Evolutionary conservation across 805 yeast genomes (phyloP).

Genomic region (Monosporozyma yasuniensis): DNA sequence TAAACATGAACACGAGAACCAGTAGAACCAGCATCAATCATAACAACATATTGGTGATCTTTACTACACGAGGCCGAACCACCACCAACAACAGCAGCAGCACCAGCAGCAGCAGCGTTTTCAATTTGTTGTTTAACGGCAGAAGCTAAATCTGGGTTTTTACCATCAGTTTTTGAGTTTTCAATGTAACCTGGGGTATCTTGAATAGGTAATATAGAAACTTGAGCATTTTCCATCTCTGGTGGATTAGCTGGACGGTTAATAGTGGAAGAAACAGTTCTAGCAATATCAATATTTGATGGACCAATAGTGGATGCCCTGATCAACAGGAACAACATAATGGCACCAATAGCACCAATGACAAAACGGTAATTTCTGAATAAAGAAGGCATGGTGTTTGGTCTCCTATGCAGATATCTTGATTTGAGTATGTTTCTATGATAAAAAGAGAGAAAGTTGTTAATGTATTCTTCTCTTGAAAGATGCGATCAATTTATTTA

Average conservation of each 20-base stretch:
- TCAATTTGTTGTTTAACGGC: conserved; percentile 14
- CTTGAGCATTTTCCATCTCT: conserved; percentile 5
- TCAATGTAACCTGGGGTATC: conserved; percentile 21
- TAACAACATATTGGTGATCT: conserved; percentile 65
- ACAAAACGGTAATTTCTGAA: conserved; percentile 43
- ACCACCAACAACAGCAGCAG: background rate
- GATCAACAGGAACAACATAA: conserved; percentile 43
- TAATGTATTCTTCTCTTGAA: background rate
- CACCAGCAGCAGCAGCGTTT: conserved; percentile 1
- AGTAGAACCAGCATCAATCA: conserved; percentile 97
- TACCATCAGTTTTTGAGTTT: conserved; percentile 14
- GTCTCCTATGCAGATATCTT: background rate
- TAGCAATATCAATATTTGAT: conserved; percentile 11
- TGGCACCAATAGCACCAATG: conserved; percentile 41
- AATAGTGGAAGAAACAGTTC: conserved; percentile 12
- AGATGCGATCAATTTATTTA: background rate
- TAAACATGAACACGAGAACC: conserved; percentile 95
- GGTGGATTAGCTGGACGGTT: conserved; percentile 13
- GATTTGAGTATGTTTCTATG: no score
- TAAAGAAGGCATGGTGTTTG: conserved; percentile 25
- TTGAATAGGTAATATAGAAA: conserved; percentile 15
- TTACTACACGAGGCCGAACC: conserved; percentile 26
- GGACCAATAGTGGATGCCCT: conserved; percentile 33
- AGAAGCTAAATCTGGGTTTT: conserved; percentile 18
- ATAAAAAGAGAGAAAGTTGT: no score